Evolutionary conservation across 306 rosid genomes (phyloP), one percentile per base, ranked within the genome.

Genomic region (Vigna angularis): DNA sequence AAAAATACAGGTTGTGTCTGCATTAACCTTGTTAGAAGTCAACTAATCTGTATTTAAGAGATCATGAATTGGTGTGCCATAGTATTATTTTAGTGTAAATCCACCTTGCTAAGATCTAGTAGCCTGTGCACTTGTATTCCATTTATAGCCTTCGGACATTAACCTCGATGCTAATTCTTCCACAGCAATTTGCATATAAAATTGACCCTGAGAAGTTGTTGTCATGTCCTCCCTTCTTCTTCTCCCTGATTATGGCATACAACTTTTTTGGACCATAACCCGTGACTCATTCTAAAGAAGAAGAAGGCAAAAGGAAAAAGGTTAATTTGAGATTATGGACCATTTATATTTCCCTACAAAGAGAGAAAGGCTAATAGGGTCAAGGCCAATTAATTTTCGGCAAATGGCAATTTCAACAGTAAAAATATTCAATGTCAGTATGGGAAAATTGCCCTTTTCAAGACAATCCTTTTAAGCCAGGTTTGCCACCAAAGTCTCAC

Each of bases 241-340:
- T 36, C 73, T 30, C 56, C 66, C 42, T 68, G 45, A 59, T 68
- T 61, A 74, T 68, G 44, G 83, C 76, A 79, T 81, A 14, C 24
- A 63, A 62, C 81, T 57, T 45, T 67, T 74, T 30, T 73, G 83
- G 81, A 67, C 83, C 83, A 79, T 73, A 22, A 74, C 83, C 83
- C 83, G 81, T 67, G 81, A 83, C 64, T 52, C 61, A 64, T 74
- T 78, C 67, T 69, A 59, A 52, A 61, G 68, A 82, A 74, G 76
- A 66, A 83, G 47, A 52, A 61, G 73, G 77, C 45, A 74, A 83
- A 82, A 75, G 45, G 65, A 26, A 79, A 79, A 79, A 83, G 50
- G 81, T 64, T 75, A 55, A 55, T 63, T 56, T 62, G 78, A 62
- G 81, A 69, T 62, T 69, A 79, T 75, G 84, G 86, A 73, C 86